Conservation (phyloP, 2,329 filamentous ascomycete species). For the Leptographium procerum region DNA sequence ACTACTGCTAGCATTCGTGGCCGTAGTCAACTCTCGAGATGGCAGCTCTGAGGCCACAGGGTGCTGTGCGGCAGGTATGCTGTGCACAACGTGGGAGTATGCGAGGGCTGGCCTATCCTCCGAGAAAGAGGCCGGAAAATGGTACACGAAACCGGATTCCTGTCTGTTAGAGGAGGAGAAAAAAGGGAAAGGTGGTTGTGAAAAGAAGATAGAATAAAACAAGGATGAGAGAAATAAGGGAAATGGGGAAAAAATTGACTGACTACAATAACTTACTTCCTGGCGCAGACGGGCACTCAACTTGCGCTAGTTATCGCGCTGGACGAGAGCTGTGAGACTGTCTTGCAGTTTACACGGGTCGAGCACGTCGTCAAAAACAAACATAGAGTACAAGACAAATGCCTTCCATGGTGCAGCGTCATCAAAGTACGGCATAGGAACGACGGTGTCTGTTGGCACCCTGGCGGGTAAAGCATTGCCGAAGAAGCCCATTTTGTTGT, state of each 20-base stretch:
- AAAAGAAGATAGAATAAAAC: neutral
- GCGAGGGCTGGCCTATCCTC: constrained; percentile 22
- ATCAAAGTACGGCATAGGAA: constrained; percentile 23
- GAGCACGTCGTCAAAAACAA: constrained; percentile 35
- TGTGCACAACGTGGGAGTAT: constrained; percentile 22
- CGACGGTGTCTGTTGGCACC: constrained; percentile 16
- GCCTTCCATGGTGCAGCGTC: constrained; percentile 11
- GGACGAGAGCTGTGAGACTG: constrained; percentile 25
- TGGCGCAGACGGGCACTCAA: constrained; percentile 32
- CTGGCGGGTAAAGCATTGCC: neutral
- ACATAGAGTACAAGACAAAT: constrained; percentile 21
- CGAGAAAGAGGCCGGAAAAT: constrained; percentile 26
- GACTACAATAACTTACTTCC: constrained; percentile 12
- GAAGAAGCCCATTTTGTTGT: neutral
- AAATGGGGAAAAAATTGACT: neutral
- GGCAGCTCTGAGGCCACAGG: constrained; percentile 23
- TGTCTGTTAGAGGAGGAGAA: neutral
- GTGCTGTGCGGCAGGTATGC: constrained; percentile 22
- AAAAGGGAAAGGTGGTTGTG: neutral
- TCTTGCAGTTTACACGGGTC: constrained; percentile 26
- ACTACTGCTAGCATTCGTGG: neutral
- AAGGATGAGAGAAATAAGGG: too few species aligned
- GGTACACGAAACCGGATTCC: constrained; percentile 13
- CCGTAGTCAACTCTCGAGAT: neutral
- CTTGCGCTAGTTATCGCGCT: constrained; percentile 33